Evolutionary conservation across 768 basidiomycete species (phyloP), one percentile per base, ranked within the genome.

Genomic region (Tylopilus cervinicoccineus): DNA sequence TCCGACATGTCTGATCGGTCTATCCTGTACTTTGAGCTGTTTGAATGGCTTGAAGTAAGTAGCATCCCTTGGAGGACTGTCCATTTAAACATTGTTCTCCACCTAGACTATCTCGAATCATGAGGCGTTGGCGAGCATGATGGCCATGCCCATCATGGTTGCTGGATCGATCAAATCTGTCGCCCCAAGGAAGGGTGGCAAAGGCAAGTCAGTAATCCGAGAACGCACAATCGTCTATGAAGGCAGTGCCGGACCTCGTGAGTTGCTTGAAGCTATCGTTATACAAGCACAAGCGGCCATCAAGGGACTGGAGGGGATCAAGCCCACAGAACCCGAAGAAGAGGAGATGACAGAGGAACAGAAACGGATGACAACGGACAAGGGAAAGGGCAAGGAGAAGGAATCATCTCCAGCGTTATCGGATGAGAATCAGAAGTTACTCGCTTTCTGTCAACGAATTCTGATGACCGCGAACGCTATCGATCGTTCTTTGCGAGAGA

Each of bases 61-160:
- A 22, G 1, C 12, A 5, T 38, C 47, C 7, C 9, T 45, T 16
- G 31, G n/a, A n/a, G 27, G 22, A 33, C 16, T 34, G 29, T 33
- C 16, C 32, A 16, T 39, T 47, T 48, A 26, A 28, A 45, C 17
- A 28, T 42, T 20, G 8, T 41, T 65, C 13, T 45, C 38, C 20
- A 8, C 45, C 16, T 47, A 96, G 93, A 92, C 89, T 1, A 87
- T 97, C 38, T 94, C 93, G 6, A 85, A 84, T 56, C 93, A 96
- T 53, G 94, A 95, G 73, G 87, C 91, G 6, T 70, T 96, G 33
- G 91, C 91, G 14, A 90, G 88, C 52, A 93, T 94, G 87, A 90
- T 95, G 82, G 92, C 90, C 2, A 95, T 94, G 91, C 92, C 93
- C 6, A 91, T 90, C 62, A 93, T 93, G 92, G 82, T 83, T n/a